A percentile compares a stretch with the other conserved stretches of the same genome.
phyloP scores from a whole-genome alignment of 2,329 filamentous ascomycete genomes.

The Sarocladium strictum region DNA sequence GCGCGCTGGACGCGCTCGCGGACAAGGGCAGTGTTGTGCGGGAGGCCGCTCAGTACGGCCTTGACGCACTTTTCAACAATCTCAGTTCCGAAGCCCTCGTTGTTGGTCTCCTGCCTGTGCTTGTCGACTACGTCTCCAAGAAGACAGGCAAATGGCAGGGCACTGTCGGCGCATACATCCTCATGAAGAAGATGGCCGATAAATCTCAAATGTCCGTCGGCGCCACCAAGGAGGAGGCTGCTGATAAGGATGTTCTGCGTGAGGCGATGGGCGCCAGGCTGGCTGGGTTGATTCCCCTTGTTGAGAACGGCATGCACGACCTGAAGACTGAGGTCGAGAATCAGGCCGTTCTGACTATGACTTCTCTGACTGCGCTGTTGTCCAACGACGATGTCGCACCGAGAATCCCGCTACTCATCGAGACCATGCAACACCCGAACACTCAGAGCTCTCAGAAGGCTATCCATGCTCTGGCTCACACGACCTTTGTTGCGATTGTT shows the following conservation, averaged over 20 bases:
- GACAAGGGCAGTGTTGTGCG: slow-evolving; percentile 87
- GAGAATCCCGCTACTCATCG: slow-evolving; percentile 84
- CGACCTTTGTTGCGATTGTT: slow-evolving; percentile 94
- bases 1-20: slow-evolving; percentile 76
- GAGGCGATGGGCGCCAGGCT: slow-evolving; percentile 86
- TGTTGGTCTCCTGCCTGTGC: slow-evolving; percentile 70
- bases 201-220: slow-evolving; percentile 85
- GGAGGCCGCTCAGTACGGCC: slow-evolving; percentile 87
- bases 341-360: slow-evolving; percentile 90
- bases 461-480: slow-evolving; percentile 93
- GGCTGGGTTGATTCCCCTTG: slow-evolving; percentile 81
- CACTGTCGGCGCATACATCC: slow-evolving; percentile 75
- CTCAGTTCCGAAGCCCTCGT: slow-evolving; percentile 79
- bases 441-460: slow-evolving; percentile 86
- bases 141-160: slow-evolving; percentile 96
- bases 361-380: slow-evolving; percentile 77
- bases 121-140: slow-evolving; percentile 72
- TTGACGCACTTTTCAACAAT: slow-evolving; percentile 79
- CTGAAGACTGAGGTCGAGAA: slow-evolving; percentile 85
- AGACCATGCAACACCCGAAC: slow-evolving; percentile 92
- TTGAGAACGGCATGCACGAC: slow-evolving; percentile 93
- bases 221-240: slow-evolving; percentile 71
- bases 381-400: slow-evolving; percentile 96
- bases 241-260: slow-evolving; percentile 81
- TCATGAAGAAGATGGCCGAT: slow-evolving; percentile 90